Conservation (phyloP, 441 rosid species). For the Adansonia rubrostipa region DNA sequence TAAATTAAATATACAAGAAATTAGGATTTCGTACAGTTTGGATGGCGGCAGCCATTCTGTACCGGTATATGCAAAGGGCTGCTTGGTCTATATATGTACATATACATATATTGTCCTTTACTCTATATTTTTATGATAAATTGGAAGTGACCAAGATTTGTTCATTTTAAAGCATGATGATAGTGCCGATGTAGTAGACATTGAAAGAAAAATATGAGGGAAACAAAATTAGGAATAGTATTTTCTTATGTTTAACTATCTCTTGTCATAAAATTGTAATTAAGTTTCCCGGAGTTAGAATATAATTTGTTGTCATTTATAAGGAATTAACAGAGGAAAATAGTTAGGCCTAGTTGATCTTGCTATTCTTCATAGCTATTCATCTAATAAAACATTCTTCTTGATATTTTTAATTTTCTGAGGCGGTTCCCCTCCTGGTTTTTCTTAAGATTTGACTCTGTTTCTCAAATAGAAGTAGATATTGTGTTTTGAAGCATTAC, state of each 20-base stretch:
- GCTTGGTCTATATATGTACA: neutral
- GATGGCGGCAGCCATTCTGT: neutral
- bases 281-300: neutral
- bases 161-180: constrained; percentile 8
- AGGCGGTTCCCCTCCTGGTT: neutral
- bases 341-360: neutral
- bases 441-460: neutral
- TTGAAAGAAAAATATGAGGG: neutral
- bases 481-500: neutral
- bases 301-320: neutral
- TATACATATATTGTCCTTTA: neutral
- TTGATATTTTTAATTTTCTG: constrained; percentile 1
- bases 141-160: neutral
- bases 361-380: constrained; percentile 11
- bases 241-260: neutral
- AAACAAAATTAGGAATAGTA: neutral
- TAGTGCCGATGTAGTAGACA: neutral
- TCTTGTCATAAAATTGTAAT: neutral
- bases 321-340: neutral
- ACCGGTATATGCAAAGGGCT: neutral
- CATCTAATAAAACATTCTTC: neutral
- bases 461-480: neutral
- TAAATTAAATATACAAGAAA: constrained; percentile 8
- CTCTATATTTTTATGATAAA: neutral
- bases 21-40: neutral